Evolutionary conservation across 2,329 filamentous ascomycete genomes (phyloP).

Genomic region (Lecanoromycetidae sp.): DNA sequence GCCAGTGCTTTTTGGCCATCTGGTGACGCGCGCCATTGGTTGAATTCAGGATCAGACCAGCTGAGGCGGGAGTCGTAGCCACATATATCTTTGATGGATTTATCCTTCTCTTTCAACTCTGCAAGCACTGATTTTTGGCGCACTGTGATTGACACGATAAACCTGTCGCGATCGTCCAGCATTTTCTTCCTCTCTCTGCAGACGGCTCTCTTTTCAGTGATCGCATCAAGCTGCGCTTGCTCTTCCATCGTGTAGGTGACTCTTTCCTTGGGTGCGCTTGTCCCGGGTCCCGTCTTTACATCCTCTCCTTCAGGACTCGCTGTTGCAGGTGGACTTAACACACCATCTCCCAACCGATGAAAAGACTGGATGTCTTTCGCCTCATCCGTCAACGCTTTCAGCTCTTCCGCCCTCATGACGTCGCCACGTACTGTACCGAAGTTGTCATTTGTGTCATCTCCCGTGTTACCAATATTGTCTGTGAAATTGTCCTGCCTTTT

Average conservation of each 20-base stretch:
- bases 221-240: conserved; percentile 28
- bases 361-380: conserved; percentile 31
- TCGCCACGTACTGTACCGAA: conserved; percentile 29
- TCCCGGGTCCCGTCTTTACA: conserved; percentile 17
- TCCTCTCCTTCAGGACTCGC: conserved; percentile 12
- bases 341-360: conserved; percentile 27
- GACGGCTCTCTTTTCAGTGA: conserved; percentile 26
- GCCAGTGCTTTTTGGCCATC: conserved; percentile 29
- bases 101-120: conserved; percentile 32
- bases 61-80: conserved; percentile 36
- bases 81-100: conserved; percentile 36
- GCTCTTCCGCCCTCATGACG: conserved; percentile 30
- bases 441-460: conserved; percentile 19
- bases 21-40: conserved; percentile 32
- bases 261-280: conserved; percentile 21
- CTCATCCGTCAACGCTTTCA: conserved; percentile 30
- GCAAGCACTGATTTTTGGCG: conserved; percentile 33
- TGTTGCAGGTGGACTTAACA: conserved; percentile 10
- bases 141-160: conserved; percentile 32
- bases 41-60: conserved; percentile 38
- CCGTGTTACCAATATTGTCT: conserved; percentile 20
- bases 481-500: conserved; percentile 13
- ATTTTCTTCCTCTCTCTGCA: conserved; percentile 29
- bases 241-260: conserved; percentile 30
- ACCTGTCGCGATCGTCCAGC: conserved; percentile 31